Evolutionary conservation across 768 basidiomycete genomes (phyloP).

Genomic region (Collybia sp.): DNA sequence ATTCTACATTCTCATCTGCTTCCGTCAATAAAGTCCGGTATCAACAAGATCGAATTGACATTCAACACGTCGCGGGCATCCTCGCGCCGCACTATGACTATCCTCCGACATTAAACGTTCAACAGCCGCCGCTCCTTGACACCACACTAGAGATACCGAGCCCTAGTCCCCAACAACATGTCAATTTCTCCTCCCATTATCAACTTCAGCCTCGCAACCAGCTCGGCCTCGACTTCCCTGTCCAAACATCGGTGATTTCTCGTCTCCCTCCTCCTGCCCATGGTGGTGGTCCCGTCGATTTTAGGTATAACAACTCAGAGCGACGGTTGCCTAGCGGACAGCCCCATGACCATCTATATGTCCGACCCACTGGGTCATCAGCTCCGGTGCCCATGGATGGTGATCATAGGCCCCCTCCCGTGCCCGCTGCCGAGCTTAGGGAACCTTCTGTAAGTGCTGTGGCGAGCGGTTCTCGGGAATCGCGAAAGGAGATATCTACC

Average conservation of each 20-base stretch:
- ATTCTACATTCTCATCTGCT: conserved; percentile 31
- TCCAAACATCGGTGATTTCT: conserved; percentile 33
- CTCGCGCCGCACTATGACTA: conserved; percentile 52
- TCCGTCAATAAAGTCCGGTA: conserved; percentile 68
- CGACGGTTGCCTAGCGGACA: conserved; percentile 41
- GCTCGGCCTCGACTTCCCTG: conserved; percentile 36
- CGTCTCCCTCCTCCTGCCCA: conserved; percentile 37
- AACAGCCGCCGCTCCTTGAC: conserved; percentile 47
- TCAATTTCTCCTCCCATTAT: conserved; percentile 38
- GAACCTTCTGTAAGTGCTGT: conserved; percentile 26
- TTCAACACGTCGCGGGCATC: conserved; percentile 42
- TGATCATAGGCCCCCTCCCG: conserved; percentile 24
- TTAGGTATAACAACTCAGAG: conserved; percentile 33
- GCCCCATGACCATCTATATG: conserved; percentile 41
- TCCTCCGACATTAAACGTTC: conserved; percentile 32
- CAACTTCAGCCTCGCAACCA: conserved; percentile 41
- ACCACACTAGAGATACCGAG: conserved; percentile 39
- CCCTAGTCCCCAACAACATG: conserved; percentile 31
- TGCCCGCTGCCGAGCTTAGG: conserved; percentile 26
- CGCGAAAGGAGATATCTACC: conserved; percentile 56
- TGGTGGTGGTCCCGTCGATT: conserved; percentile 29
- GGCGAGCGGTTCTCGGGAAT: conserved; percentile 26
- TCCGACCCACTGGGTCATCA: conserved; percentile 25
- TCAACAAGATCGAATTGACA: conserved; percentile 40
- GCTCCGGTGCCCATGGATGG: conserved; percentile 23